These are phyloP conservation scores for Xylariomycetidae sp. DNA, from an alignment of 2,329 filamentous ascomycete genomes.

Conservation along the genomic window DNA sequence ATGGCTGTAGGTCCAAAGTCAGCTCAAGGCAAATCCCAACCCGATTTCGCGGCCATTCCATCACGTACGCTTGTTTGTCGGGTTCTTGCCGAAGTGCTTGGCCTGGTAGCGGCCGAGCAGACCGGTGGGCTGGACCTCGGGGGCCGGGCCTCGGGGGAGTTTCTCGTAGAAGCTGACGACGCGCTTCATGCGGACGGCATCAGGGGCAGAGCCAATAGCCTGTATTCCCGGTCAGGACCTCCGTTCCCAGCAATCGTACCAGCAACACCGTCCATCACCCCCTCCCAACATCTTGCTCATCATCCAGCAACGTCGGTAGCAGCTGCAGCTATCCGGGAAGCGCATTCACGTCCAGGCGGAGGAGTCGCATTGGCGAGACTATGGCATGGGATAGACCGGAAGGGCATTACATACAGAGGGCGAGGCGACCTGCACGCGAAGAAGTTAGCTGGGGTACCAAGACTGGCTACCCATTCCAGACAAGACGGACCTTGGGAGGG, in stretches of 20 bases:
- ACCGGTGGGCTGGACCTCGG: constrained; percentile 74
- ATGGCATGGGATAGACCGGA: constrained; percentile 11
- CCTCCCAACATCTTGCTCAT: no score
- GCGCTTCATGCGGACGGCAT: constrained; percentile 95
- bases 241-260: no score
- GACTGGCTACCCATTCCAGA: background rate
- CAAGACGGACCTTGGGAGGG: constrained; percentile 76
- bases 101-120: constrained; percentile 83
- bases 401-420: constrained; percentile 76
- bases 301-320: no score
- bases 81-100: constrained; percentile 93
- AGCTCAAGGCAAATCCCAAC: constrained; percentile 10
- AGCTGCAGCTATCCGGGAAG: no score
- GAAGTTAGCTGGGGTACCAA: constrained; percentile 16
- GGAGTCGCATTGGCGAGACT: constrained; percentile 3
- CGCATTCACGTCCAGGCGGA: no score
- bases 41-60: no score
- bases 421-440: constrained; percentile 65
- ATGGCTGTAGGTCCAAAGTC: constrained; percentile 55
- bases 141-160: constrained; percentile 86
- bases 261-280: no score
- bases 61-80: constrained; percentile 77
- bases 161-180: constrained; percentile 99
- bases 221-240: constrained; percentile 40
- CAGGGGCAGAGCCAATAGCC: constrained; percentile 90